phyloP scores from a whole-genome alignment of 2,329 filamentous ascomycete genomes.

The Scedosporium minutisporum region DNA sequence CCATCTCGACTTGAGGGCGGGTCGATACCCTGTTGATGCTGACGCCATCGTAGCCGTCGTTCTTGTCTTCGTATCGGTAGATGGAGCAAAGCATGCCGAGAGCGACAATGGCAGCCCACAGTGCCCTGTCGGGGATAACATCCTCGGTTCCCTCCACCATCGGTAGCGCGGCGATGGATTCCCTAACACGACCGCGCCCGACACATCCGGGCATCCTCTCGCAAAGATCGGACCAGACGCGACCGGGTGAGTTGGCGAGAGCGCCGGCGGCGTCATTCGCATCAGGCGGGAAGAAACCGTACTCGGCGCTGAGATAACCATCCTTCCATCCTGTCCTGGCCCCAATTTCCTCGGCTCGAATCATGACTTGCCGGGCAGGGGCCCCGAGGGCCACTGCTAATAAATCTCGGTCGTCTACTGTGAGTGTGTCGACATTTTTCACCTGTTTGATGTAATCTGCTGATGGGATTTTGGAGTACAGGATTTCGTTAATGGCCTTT shows the following conservation, averaged over 20 bases:
- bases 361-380: slow-evolving; percentile 42
- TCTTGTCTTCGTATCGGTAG: slow-evolving; percentile 41
- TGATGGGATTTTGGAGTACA: slow-evolving; percentile 34
- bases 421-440: slow-evolving; percentile 38
- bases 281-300: slow-evolving; percentile 42
- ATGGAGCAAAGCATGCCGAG: slow-evolving; percentile 44
- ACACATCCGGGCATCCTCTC: slow-evolving; percentile 44
- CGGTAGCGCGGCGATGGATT: slow-evolving; percentile 37
- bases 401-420: slow-evolving; percentile 36
- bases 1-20: slow-evolving; percentile 30
- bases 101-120: slow-evolving; percentile 43
- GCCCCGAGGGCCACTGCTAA: slow-evolving; percentile 43
- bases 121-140: slow-evolving; percentile 38
- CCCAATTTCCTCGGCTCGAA: slow-evolving; percentile 43
- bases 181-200: slow-evolving; percentile 37
- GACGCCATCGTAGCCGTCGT: slow-evolving; percentile 42
- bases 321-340: slow-evolving; percentile 41
- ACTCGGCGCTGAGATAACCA: slow-evolving; percentile 39
- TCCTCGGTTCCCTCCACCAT: slow-evolving; percentile 39
- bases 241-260: slow-evolving; percentile 35
- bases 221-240: slow-evolving; percentile 45
- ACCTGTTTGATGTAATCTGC: slow-evolving; percentile 27
- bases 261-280: slow-evolving; percentile 38
- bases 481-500: slow-evolving; percentile 36
- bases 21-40: slow-evolving; percentile 22